Conservation (phyloP, 1,139 yeast genomes). For the Lodderomyces margitis region DNA sequence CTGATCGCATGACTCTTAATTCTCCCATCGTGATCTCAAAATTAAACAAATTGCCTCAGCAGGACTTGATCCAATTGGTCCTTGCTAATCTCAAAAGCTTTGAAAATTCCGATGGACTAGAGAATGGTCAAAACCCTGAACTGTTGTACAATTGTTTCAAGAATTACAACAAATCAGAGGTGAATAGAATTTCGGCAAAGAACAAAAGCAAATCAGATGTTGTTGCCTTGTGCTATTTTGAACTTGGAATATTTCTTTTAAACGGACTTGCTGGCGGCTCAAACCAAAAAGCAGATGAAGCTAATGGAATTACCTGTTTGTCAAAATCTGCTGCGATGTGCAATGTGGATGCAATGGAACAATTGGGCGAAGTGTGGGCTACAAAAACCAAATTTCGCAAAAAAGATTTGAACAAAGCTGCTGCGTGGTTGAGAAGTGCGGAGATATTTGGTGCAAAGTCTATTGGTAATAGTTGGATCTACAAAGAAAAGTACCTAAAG, state of each 20-base stretch:
- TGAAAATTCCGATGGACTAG: slow-evolving; percentile 15
- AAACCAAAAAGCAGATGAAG: slow-evolving; percentile 48
- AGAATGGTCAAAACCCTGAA: slow-evolving; percentile 30
- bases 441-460: slow-evolving; percentile 63
- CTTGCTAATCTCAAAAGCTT: slow-evolving; percentile 22
- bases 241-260: slow-evolving; percentile 60
- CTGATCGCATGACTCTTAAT: background rate
- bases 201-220: slow-evolving; percentile 30
- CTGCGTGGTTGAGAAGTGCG: slow-evolving; percentile 69
- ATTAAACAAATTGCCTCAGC: slow-evolving; percentile 28
- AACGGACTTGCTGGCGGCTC: slow-evolving; percentile 54
- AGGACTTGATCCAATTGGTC: slow-evolving; percentile 32
- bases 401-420: slow-evolving; percentile 63
- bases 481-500: slow-evolving; percentile 61
- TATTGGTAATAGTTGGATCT: slow-evolving; percentile 77
- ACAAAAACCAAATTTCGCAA: slow-evolving; percentile 53
- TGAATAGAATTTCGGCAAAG: slow-evolving; percentile 26
- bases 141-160: slow-evolving; percentile 26
- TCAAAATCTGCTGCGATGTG: slow-evolving; percentile 73
- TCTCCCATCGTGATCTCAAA: slow-evolving; percentile 18
- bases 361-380: slow-evolving; percentile 70
- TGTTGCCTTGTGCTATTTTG: slow-evolving; percentile 39
- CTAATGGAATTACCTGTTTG: slow-evolving; percentile 55
- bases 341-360: slow-evolving; percentile 65
- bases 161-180: slow-evolving; percentile 24